phyloP scores from a whole-genome alignment of 768 basidiomycete species.

The Mrakia blollopis region DNA sequence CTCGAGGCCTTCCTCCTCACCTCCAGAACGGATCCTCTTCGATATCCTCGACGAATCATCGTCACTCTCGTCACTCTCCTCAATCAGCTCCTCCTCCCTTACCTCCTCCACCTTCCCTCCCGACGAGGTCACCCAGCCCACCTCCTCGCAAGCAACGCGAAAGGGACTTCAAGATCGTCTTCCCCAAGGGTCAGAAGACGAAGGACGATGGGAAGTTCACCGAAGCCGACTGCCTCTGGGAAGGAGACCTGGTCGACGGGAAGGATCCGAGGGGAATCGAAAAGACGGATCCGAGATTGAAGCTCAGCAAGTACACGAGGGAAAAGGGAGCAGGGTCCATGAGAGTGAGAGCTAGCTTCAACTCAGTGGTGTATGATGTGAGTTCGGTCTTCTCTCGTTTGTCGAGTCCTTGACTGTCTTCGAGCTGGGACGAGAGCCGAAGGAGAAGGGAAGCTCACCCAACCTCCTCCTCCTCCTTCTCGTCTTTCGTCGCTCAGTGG shows the following conservation, averaged over 20 bases:
- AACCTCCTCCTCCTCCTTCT: neutral
- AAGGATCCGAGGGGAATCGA: neutral
- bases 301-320: neutral
- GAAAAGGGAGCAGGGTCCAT: neutral
- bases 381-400: neutral
- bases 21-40: neutral
- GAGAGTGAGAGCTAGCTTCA: neutral
- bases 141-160: neutral
- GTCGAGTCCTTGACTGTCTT: neutral
- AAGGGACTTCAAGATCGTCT: neutral
- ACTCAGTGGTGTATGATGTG: conserved; percentile 11
- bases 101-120: neutral
- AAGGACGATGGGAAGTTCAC: neutral
- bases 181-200: neutral
- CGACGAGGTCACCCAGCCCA: neutral
- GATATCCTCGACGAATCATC: neutral
- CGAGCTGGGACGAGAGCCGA: neutral
- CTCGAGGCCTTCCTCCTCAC: neutral
- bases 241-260: neutral
- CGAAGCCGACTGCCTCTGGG: neutral
- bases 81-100: neutral
- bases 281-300: conserved; percentile 13
- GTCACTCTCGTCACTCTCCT: neutral
- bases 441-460: neutral
- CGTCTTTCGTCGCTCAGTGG: conserved; percentile 52